Conservation (phyloP, 2,329 filamentous ascomycete genomes). For the Fusarium sp. region DNA sequence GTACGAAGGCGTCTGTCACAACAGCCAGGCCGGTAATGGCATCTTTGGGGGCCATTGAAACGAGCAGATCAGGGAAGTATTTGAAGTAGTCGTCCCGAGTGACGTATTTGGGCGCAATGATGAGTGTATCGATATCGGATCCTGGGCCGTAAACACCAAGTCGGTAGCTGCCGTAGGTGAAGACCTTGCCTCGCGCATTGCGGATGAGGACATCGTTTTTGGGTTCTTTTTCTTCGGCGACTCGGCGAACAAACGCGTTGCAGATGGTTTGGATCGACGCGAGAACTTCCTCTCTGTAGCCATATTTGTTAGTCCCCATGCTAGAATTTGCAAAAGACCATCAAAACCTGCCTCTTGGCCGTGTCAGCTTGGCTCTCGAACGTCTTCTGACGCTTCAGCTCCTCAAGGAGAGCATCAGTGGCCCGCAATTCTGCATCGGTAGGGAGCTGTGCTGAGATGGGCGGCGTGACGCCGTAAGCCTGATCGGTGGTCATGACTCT, state of each 20-base stretch:
- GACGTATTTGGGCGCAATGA: slow-evolving; percentile 92
- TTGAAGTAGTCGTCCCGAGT: slow-evolving; percentile 92
- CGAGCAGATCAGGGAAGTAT: slow-evolving; percentile 83
- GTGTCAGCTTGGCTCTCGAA: slow-evolving; percentile 89
- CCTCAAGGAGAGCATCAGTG: slow-evolving; percentile 83
- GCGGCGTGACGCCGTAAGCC: slow-evolving; percentile 78
- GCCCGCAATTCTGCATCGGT: slow-evolving; percentile 81
- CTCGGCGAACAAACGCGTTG: slow-evolving; percentile 86
- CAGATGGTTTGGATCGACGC: slow-evolving; percentile 82
- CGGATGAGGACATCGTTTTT: slow-evolving; percentile 83
- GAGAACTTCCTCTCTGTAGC: slow-evolving; percentile 67
- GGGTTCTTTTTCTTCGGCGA: slow-evolving; percentile 78
- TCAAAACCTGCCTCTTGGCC: slow-evolving; percentile 74
- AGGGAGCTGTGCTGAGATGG: slow-evolving; percentile 83
- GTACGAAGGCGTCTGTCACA: slow-evolving; percentile 92
- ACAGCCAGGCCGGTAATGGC: slow-evolving; percentile 86
- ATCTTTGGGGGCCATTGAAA: slow-evolving; percentile 80
- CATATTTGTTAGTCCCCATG: slow-evolving; percentile 21
- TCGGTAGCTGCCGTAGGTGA: slow-evolving; percentile 95
- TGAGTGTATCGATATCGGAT: slow-evolving; percentile 97
- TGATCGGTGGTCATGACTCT: slow-evolving; percentile 54
- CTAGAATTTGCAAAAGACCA: background rate
- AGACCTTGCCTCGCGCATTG: slow-evolving; percentile 90
- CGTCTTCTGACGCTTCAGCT: slow-evolving; percentile 89
- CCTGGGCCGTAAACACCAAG: slow-evolving; percentile 94